These are phyloP conservation scores for Coemansia sp. DNA, from an alignment of 192 early-diverging fungal species.

Conservation along the genomic window DNA sequence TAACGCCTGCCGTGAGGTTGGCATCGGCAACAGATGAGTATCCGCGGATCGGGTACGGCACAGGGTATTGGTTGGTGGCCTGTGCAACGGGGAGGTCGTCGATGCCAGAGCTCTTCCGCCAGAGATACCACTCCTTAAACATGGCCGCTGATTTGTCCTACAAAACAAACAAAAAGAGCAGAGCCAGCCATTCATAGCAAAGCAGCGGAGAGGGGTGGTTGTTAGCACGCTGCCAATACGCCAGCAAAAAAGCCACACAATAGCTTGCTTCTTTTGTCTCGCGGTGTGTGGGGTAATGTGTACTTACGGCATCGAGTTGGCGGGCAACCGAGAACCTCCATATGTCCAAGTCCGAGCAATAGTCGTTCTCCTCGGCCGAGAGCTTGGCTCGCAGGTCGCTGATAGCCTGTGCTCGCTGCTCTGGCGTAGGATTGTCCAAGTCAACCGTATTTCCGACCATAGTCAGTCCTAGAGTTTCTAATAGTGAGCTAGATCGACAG, in stretches of 20 bases:
- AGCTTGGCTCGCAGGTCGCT: constrained; percentile 30
- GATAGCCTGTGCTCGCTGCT: constrained; percentile 33
- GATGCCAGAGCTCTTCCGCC: constrained; percentile 60
- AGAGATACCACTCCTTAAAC: constrained; percentile 58
- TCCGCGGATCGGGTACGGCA: constrained; percentile 68
- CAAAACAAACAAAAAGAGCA: not conserved
- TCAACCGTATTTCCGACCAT: constrained; percentile 26
- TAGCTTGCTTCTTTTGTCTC: not conserved
- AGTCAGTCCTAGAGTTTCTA: no score
- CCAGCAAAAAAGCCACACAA: not conserved
- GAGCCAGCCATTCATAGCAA: not conserved
- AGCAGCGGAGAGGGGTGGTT: not conserved
- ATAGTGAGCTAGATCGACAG: not conserved
- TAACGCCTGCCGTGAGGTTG: constrained; percentile 58
- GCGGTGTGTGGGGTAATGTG: not conserved
- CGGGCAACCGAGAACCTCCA: constrained; percentile 63
- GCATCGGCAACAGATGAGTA: constrained; percentile 61
- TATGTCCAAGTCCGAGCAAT: constrained; percentile 50
- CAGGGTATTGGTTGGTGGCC: constrained; percentile 56
- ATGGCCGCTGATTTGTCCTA: constrained; percentile 63
- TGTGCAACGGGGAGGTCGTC: constrained; percentile 61
- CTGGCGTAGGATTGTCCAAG: constrained; percentile 46
- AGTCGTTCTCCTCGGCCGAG: constrained; percentile 34
- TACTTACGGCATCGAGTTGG: constrained; percentile 63
- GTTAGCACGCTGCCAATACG: not conserved